Conservation (phyloP, 2,329 filamentous ascomycete species). For the Ceratocystis papillata region DNA sequence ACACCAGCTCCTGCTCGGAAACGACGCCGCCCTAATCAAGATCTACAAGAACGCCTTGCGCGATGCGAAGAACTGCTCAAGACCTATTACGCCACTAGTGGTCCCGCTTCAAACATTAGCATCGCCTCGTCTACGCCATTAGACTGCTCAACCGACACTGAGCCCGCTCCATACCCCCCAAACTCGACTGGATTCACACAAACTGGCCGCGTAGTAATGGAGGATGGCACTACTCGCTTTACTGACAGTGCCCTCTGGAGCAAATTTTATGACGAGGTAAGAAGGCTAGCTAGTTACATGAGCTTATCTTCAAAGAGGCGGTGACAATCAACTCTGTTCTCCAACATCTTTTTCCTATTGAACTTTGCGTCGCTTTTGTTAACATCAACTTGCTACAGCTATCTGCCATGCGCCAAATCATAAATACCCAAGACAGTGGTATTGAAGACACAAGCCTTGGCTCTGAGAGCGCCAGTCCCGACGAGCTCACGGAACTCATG, state of each 20-base stretch:
- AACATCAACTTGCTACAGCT: slow-evolving; percentile 33
- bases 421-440: slow-evolving; percentile 37
- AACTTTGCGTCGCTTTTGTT: not conserved
- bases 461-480: slow-evolving; percentile 41
- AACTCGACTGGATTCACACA: slow-evolving; percentile 34
- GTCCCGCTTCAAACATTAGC: slow-evolving; percentile 20
- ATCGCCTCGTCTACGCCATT: slow-evolving; percentile 12
- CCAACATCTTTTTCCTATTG: no score
- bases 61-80: slow-evolving; percentile 49
- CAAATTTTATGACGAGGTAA: slow-evolving; percentile 46
- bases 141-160: slow-evolving; percentile 10
- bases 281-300: slow-evolving; percentile 23
- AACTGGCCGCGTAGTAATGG: slow-evolving; percentile 44
- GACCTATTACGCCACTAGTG: slow-evolving; percentile 39
- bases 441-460: slow-evolving; percentile 41
- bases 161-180: slow-evolving; percentile 23
- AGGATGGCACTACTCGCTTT: slow-evolving; percentile 46
- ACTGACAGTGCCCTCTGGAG: slow-evolving; percentile 47
- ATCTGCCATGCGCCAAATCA: slow-evolving; percentile 48
- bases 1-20: slow-evolving; percentile 50
- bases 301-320: no score
- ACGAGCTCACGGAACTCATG: slow-evolving; percentile 43
- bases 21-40: slow-evolving; percentile 49
- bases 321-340: not conserved
- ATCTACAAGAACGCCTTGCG: slow-evolving; percentile 49